phyloP scores from a whole-genome alignment of 345 rosid genomes.

The Carallia pectinifolia region DNA sequence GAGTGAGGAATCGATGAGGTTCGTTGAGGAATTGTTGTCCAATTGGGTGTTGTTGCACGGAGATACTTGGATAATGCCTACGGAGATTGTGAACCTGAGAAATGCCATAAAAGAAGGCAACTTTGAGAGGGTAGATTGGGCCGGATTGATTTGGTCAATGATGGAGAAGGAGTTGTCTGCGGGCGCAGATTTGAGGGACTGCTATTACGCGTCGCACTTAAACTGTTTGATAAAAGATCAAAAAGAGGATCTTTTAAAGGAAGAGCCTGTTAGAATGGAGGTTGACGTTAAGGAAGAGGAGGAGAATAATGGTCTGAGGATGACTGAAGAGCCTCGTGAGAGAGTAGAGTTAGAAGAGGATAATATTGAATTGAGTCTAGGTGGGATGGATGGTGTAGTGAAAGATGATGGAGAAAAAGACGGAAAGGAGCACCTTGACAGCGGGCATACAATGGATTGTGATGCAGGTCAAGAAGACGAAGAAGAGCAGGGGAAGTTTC shows the following conservation, averaged over 20 bases:
- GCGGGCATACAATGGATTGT: conserved; percentile 40
- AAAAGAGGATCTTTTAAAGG: conserved; percentile 38
- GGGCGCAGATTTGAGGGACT: conserved; percentile 42
- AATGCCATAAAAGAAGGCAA: conserved; percentile 52
- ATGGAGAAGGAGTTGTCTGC: conserved; percentile 73
- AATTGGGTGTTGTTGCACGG: conserved; percentile 74
- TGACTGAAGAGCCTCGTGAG: conserved; percentile 29
- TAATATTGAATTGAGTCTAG: conserved; percentile 60
- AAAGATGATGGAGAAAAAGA: conserved; percentile 24
- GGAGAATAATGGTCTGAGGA: conserved; percentile 39
- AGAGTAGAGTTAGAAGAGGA: conserved; percentile 56
- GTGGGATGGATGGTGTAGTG: conserved; percentile 46
- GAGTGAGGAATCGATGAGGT: conserved; percentile 45
- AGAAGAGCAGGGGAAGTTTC: conserved; percentile 40
- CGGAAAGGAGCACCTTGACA: conserved; percentile 11
- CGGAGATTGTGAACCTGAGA: conserved; percentile 45
- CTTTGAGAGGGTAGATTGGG: conserved; percentile 78
- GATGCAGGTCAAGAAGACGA: conserved; percentile 44
- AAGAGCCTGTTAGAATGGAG: conserved; percentile 24
- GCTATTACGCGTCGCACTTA: conserved; percentile 86
- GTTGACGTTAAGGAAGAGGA: conserved; percentile 36
- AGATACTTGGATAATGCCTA: conserved; percentile 81
- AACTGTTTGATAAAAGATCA: conserved; percentile 69
- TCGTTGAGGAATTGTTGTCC: conserved; percentile 55
- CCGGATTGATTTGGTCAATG: conserved; percentile 78